Conservation (phyloP, 306 rosid species). For the Sphenostylis stenocarpa region DNA sequence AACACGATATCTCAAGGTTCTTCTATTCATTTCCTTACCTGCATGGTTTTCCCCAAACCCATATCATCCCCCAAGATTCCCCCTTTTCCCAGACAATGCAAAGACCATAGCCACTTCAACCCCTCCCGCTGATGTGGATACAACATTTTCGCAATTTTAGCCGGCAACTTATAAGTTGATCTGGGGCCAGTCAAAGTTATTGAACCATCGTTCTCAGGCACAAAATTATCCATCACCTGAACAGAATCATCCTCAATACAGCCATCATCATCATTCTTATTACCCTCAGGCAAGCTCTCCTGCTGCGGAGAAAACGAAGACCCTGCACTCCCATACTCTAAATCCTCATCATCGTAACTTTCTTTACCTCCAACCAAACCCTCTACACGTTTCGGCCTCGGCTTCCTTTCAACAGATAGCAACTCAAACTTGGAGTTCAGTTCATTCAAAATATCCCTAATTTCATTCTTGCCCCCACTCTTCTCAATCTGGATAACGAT, state of each 20-base stretch:
- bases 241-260: slow-evolving; percentile 39
- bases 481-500: slow-evolving; percentile 24
- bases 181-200: slow-evolving; percentile 51
- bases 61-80: slow-evolving; percentile 97
- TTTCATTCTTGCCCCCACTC: slow-evolving; percentile 56
- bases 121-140: slow-evolving; percentile 90
- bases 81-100: slow-evolving; percentile 85
- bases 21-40: slow-evolving; percentile 51
- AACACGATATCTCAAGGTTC: neutral
- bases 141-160: slow-evolving; percentile 65
- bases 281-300: slow-evolving; percentile 37
- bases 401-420: slow-evolving; percentile 66
- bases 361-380: slow-evolving; percentile 25
- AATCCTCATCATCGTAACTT: slow-evolving; percentile 33
- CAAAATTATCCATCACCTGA: slow-evolving; percentile 44
- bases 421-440: slow-evolving; percentile 73
- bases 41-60: slow-evolving; percentile 99
- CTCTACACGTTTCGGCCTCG: slow-evolving; percentile 34
- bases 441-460: slow-evolving; percentile 73
- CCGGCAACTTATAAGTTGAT: slow-evolving; percentile 59
- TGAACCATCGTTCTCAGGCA: slow-evolving; percentile 47
- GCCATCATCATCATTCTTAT: slow-evolving; percentile 1
- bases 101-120: slow-evolving; percentile 86
- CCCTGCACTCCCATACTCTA: slow-evolving; percentile 51
- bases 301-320: slow-evolving; percentile 55